Evolutionary conservation across 192 early-diverging fungal genomes (phyloP), one percentile per base, ranked within the genome.

Genomic region (Entrophospora sp.): DNA sequence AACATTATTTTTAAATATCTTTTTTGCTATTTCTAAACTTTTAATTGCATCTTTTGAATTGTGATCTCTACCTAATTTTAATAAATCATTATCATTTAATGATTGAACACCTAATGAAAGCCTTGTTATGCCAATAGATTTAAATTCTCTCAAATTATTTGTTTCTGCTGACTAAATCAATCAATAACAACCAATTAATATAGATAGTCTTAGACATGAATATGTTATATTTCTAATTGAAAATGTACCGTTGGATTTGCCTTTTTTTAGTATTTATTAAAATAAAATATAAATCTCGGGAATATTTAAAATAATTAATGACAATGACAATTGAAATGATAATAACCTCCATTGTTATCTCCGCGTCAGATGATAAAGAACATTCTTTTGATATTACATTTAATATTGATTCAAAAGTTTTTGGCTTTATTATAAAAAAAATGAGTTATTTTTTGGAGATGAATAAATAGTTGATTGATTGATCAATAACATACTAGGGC

Each of bases 271-370:
- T n/a, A n/a, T n/a, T n/a, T n/a, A n/a, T n/a, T n/a, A n/a, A n/a
- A n/a, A n/a, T n/a, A n/a, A n/a, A n/a, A n/a, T n/a, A n/a, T n/a
- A n/a, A n/a, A n/a, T n/a, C n/a, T n/a, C n/a, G n/a, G n/a, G n/a
- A n/a, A n/a, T n/a, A n/a, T n/a, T n/a, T n/a, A n/a, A n/a, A n/a
- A n/a, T n/a, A n/a, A n/a, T n/a, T n/a, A n/a, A n/a, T n/a, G n/a
- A n/a, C n/a, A n/a, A n/a, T n/a, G n/a, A n/a, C n/a, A n/a, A n/a
- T n/a, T n/a, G n/a, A n/a, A n/a, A n/a, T 0, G 24, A 4, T 48
- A 25, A n/a, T 51, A 69, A 80, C 81, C 73, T 83, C 81, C 70
- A 83, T 77, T 24, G 76, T 77, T 22, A 83, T 70, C 68, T 83
- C 81, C 4, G 71, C 69, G 35, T 74, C 46, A 5, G 36, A 31